Evolutionary conservation across 441 rosid species (phyloP).

Genomic region (Pelargonium citronellum): DNA sequence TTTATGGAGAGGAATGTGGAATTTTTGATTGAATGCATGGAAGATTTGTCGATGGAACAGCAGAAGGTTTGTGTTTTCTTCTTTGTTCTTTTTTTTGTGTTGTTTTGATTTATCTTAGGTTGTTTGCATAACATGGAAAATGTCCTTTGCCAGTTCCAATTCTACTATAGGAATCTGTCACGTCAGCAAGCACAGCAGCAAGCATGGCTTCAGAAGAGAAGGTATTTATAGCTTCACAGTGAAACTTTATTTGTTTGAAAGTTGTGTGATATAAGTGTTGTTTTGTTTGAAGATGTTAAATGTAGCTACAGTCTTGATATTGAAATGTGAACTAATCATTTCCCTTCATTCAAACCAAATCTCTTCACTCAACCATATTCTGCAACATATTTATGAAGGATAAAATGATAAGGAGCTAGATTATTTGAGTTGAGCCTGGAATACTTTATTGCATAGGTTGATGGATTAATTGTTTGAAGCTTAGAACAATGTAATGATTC

Average conservation of each 20-base stretch:
- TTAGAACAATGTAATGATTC: no score
- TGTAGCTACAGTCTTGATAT: neutral
- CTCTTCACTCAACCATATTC: no score
- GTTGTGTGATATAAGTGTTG: no score
- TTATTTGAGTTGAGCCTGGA: no score
- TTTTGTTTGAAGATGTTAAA: neutral
- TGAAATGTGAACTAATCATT: no score
- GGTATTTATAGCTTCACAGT: conserved; percentile 32
- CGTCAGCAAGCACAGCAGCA: conserved; percentile 97
- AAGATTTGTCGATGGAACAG: conserved; percentile 76
- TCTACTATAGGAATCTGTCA: conserved; percentile 64
- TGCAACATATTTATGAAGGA: no score
- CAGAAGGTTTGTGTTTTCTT: conserved; percentile 58
- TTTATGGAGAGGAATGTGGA: conserved; percentile 83
- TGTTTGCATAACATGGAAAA: conserved; percentile 12
- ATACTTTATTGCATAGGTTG: no score
- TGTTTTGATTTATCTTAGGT: no score
- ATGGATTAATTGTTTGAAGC: no score
- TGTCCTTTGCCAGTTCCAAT: conserved; percentile 61
- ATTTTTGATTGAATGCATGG: conserved; percentile 94
- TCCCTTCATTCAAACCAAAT: no score
- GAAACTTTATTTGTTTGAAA: neutral
- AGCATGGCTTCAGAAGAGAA: conserved; percentile 96
- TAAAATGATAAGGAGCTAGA: no score
- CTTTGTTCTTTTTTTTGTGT: no score